Conservation (phyloP, 306 rosid genomes). For the Canavalia ensiformis region DNA sequence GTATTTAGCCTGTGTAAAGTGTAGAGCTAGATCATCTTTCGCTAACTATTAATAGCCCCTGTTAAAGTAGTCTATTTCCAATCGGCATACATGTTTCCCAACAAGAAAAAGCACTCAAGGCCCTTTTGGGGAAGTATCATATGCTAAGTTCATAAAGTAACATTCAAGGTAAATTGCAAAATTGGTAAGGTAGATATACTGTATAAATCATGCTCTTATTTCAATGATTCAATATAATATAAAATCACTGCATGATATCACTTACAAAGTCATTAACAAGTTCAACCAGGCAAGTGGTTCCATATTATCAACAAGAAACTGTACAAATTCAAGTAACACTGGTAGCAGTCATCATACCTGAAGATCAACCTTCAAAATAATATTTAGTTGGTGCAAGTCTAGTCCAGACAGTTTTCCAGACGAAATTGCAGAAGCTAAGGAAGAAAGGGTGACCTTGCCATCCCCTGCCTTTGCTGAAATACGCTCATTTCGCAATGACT, state of each 20-base stretch:
- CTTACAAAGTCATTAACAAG: constrained; percentile 8
- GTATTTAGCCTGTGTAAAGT: neutral
- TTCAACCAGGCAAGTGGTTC: constrained; percentile 30
- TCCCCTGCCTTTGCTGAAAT: constrained; percentile 99
- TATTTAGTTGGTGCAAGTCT: constrained; percentile 95
- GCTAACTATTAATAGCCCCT: neutral
- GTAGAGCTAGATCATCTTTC: constrained; percentile 5
- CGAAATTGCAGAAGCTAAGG: constrained; percentile 96
- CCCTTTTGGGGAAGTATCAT: constrained; percentile 18
- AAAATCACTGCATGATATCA: constrained; percentile 25
- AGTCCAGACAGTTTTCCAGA: constrained; percentile 84
- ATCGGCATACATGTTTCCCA: constrained; percentile 2
- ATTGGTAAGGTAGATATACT: neutral
- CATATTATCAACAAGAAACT: constrained; percentile 28
- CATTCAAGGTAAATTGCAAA: neutral
- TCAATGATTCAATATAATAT: constrained; percentile 34
- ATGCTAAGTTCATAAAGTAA: neutral
- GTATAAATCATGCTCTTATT: neutral
- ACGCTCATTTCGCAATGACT: constrained; percentile 76
- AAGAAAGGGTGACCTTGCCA: constrained; percentile 96
- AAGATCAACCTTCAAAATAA: constrained; percentile 94
- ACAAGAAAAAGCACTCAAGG: constrained; percentile 6
- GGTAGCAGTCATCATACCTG: constrained; percentile 71
- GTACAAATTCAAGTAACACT: constrained; percentile 29
- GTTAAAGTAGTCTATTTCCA: constrained; percentile 9